These are phyloP conservation scores for Silene conica DNA, from an alignment of 148 eudicot genomes.

Conservation along the genomic window DNA sequence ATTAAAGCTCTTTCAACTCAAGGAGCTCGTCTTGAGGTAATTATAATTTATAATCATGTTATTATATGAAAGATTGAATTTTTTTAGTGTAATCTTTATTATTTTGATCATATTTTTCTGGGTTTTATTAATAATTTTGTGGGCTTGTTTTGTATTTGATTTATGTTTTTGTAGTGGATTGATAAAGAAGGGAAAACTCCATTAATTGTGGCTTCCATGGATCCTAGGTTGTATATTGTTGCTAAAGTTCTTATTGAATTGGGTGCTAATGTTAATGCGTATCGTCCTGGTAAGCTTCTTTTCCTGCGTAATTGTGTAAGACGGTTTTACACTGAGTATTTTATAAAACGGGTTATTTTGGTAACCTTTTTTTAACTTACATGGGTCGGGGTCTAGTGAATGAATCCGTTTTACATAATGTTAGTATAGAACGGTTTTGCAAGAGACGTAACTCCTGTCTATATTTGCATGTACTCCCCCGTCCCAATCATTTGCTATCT, in stretches of 20 bases:
- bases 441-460: too few species aligned
- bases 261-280: constrained; percentile 56
- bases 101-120: constrained; percentile 8
- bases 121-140: constrained; percentile 8
- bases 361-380: too few species aligned
- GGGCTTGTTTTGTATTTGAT: constrained; percentile 10
- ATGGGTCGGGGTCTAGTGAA: too few species aligned
- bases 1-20: constrained; percentile 45
- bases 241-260: constrained; percentile 53
- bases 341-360: too few species aligned
- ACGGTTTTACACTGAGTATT: background rate
- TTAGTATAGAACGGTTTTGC: too few species aligned
- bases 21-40: constrained; percentile 63
- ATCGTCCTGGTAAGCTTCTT: constrained; percentile 45
- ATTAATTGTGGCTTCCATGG: constrained; percentile 49
- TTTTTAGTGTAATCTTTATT: background rate
- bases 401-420: too few species aligned
- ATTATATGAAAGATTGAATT: background rate
- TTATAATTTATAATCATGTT: background rate
- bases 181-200: constrained; percentile 67
- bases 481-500: too few species aligned
- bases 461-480: too few species aligned
- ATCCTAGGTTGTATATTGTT: constrained; percentile 34
- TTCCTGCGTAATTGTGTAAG: background rate
- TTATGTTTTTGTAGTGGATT: constrained; percentile 44